A percentile compares a stretch with the other conserved stretches of the same genome.
phyloP scores from a whole-genome alignment of 2,329 filamentous ascomycete genomes.

The Cercospora sp. region DNA sequence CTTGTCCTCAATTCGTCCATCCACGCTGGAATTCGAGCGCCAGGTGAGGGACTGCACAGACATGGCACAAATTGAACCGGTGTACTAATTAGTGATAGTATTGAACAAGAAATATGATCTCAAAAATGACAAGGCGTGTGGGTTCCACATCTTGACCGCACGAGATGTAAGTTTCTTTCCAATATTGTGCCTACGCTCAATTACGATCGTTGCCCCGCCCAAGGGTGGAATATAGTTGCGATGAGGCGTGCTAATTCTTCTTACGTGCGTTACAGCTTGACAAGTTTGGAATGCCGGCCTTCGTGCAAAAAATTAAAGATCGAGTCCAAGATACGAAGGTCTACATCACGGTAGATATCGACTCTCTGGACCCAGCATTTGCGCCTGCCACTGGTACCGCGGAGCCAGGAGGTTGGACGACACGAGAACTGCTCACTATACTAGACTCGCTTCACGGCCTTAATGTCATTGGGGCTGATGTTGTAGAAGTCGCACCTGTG shows the following conservation, averaged over 20 bases:
- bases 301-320: conserved; percentile 52
- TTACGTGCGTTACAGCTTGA: conserved; percentile 43
- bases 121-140: conserved; percentile 58
- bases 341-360: conserved; percentile 59
- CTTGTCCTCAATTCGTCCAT: conserved; percentile 60
- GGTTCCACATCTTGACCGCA: conserved; percentile 59
- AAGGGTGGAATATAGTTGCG: not conserved
- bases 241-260: not conserved
- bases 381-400: conserved; percentile 59
- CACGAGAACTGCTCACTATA: conserved; percentile 59
- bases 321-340: conserved; percentile 56
- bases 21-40: conserved; percentile 62
- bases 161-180: conserved; percentile 40
- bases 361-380: conserved; percentile 57
- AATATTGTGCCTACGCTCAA: not conserved
- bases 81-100: conserved; percentile 32
- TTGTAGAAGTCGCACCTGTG: conserved; percentile 61
- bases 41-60: conserved; percentile 28
- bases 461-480: conserved; percentile 60
- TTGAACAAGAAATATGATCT: conserved; percentile 53
- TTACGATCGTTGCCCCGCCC: not conserved
- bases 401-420: conserved; percentile 63
- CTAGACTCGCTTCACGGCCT: conserved; percentile 60
- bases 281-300: conserved; percentile 48
- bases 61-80: not conserved